Evolutionary conservation across 2,329 filamentous ascomycete genomes (phyloP).

Genomic region (Epichloe glyceriae): DNA sequence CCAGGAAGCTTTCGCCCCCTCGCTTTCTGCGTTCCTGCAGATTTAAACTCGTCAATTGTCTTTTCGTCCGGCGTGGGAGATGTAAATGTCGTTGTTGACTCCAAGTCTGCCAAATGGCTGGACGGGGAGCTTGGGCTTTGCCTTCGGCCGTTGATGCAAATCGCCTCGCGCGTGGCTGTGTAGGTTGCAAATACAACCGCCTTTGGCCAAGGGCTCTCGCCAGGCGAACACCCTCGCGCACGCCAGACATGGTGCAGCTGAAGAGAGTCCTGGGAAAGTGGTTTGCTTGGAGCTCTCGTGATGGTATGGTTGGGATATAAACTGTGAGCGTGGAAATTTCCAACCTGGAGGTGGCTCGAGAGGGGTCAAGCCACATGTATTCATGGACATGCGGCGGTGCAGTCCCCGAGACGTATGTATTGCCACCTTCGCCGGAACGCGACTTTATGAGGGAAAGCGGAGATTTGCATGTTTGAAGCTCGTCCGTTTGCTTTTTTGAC

Average conservation of each 20-base stretch:
- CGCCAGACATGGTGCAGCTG: constrained; percentile 25
- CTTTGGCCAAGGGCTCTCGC: constrained; percentile 19
- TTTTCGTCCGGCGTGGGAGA: constrained; percentile 27
- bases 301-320: background rate
- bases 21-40: constrained; percentile 21
- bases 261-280: background rate
- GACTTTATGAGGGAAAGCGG: too few relatives aligned
- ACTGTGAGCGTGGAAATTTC: constrained; percentile 21
- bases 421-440: too few relatives aligned
- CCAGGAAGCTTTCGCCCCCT: constrained; percentile 30
- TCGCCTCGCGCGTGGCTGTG: constrained; percentile 20
- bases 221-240: constrained; percentile 27
- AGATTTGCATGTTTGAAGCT: background rate
- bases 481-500: too few relatives aligned
- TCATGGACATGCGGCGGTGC: constrained; percentile 4
- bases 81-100: constrained; percentile 35
- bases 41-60: constrained; percentile 27
- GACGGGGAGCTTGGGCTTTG: constrained; percentile 15
- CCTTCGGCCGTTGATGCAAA: constrained; percentile 33
- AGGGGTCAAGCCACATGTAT: constrained; percentile 12
- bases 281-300: constrained; percentile 1
- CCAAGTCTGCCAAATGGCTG: constrained; percentile 33
- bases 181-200: constrained; percentile 14
- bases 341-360: constrained; percentile 12
- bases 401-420: background rate